phyloP scores from a whole-genome alignment of 2,329 filamentous ascomycete genomes.

The Pseudogymnoascus sp. region DNA sequence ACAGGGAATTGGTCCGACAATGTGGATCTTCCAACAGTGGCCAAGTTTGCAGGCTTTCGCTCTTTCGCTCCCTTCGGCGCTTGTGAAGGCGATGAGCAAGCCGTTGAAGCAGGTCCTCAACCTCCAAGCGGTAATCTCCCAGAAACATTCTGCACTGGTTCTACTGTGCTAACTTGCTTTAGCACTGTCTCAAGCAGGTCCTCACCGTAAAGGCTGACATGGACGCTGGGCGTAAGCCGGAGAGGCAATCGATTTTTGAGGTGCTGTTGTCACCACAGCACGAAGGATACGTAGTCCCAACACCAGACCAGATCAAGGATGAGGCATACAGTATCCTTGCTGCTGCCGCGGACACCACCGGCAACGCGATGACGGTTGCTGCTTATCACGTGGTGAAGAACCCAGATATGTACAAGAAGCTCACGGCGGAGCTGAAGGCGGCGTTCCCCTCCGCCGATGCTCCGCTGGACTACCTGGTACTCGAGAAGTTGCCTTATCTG shows the following conservation, averaged over 20 bases:
- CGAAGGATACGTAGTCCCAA: not conserved
- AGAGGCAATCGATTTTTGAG: not conserved
- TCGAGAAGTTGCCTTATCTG: slow-evolving; percentile 29
- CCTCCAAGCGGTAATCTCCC: slow-evolving; percentile 13
- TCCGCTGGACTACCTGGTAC: slow-evolving; percentile 20
- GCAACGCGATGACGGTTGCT: slow-evolving; percentile 28
- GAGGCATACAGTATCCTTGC: slow-evolving; percentile 20
- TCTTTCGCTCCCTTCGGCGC: slow-evolving; percentile 18
- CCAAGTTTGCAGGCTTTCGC: slow-evolving; percentile 16
- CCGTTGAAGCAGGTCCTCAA: slow-evolving; percentile 17
- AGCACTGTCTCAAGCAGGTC: not conserved
- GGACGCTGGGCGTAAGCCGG: slow-evolving; percentile 7
- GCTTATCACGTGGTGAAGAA: slow-evolving; percentile 25
- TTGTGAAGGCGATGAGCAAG: slow-evolving; percentile 19
- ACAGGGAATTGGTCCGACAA: slow-evolving; percentile 15
- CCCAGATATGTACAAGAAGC: slow-evolving; percentile 20
- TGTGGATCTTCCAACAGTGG: slow-evolving; percentile 20
- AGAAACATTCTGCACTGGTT: slow-evolving; percentile 14
- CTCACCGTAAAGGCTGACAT: slow-evolving; percentile 15
- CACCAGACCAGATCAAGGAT: not conserved
- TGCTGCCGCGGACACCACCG: slow-evolving; percentile 29
- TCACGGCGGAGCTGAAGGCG: slow-evolving; percentile 23
- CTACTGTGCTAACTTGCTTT: not conserved
- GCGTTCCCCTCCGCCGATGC: slow-evolving; percentile 25
- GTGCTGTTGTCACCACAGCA: not conserved